phyloP scores from a whole-genome alignment of 768 basidiomycete genomes.

The Mycena vitilis region DNA sequence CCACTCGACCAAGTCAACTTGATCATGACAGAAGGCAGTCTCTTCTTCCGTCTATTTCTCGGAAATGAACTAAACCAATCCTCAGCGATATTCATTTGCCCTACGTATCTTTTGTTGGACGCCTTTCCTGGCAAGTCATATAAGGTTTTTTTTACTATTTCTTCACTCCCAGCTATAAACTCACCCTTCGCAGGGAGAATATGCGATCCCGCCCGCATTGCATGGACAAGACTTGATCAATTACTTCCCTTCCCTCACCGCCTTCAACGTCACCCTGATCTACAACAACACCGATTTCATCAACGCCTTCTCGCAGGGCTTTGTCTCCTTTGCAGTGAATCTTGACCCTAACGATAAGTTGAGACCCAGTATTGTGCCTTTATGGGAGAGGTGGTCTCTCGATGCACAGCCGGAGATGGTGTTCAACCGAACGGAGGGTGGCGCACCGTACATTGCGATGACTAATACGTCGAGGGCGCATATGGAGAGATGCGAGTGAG shows the following conservation, averaged over 20 bases:
- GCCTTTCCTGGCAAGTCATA: slow-evolving; percentile 17
- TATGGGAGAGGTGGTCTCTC: slow-evolving; percentile 23
- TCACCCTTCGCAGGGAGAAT: slow-evolving; percentile 31
- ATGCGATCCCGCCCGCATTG: slow-evolving; percentile 37
- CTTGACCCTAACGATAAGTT: slow-evolving; percentile 40
- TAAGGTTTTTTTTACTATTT: slow-evolving; percentile 19
- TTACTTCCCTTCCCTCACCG: background rate
- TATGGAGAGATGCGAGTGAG: slow-evolving; percentile 39
- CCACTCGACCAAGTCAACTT: slow-evolving; percentile 36
- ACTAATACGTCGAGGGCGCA: slow-evolving; percentile 33
- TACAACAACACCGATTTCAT: slow-evolving; percentile 38
- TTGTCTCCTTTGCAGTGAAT: slow-evolving; percentile 38
- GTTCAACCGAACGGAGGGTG: slow-evolving; percentile 37
- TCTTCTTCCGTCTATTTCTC: too few relatives aligned
- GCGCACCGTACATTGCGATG: slow-evolving; percentile 6
- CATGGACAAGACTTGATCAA: slow-evolving; percentile 6
- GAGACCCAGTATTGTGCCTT: slow-evolving; percentile 26
- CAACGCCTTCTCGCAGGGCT: slow-evolving; percentile 41
- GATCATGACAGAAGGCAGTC: slow-evolving; percentile 42
- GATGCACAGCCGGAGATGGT: slow-evolving; percentile 40
- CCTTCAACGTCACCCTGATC: background rate
- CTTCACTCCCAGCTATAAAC: too few relatives aligned
- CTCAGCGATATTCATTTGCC: slow-evolving; percentile 42
- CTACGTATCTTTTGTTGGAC: slow-evolving; percentile 36
- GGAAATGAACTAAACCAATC: background rate